A percentile compares a stretch with the other conserved stretches of the same genome.
Evolutionary conservation across 208 protist genomes (phyloP).

Genomic region (Leishmania amazonensis): DNA sequence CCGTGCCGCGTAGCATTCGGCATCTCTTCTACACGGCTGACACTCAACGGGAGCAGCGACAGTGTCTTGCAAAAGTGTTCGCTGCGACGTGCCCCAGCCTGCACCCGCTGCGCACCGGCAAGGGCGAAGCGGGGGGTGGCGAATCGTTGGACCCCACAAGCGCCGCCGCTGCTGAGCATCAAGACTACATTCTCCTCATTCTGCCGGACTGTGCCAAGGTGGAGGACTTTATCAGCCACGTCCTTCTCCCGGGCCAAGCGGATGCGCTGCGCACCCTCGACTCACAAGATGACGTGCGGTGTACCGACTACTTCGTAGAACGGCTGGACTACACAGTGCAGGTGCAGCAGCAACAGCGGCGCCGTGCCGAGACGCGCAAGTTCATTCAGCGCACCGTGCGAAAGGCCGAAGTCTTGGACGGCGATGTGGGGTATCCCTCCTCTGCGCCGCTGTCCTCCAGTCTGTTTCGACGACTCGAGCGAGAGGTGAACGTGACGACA

Average conservation of each 20-base stretch:
- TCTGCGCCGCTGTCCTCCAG: neutral
- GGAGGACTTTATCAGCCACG: slow-evolving; percentile 46
- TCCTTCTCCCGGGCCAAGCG: slow-evolving; percentile 57
- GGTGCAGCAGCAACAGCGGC: slow-evolving; percentile 37
- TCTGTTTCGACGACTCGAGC: slow-evolving; percentile 17
- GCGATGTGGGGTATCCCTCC: neutral
- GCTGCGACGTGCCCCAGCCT: slow-evolving; percentile 29
- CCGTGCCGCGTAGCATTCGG: slow-evolving; percentile 65
- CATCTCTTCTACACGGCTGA: slow-evolving; percentile 87
- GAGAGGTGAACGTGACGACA: neutral
- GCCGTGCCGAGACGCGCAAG: slow-evolving; percentile 31
- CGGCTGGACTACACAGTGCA: slow-evolving; percentile 44
- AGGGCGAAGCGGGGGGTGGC: neutral
- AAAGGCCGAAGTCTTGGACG: neutral
- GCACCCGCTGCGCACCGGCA: neutral
- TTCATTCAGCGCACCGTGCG: slow-evolving; percentile 48
- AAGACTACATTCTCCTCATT: slow-evolving; percentile 52
- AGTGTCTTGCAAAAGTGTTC: slow-evolving; percentile 59
- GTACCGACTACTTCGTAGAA: slow-evolving; percentile 36
- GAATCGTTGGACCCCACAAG: neutral
- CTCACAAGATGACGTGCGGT: neutral
- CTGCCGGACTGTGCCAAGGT: slow-evolving; percentile 62
- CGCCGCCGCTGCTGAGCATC: slow-evolving; percentile 6
- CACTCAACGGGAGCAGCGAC: slow-evolving; percentile 67
- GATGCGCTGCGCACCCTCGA: slow-evolving; percentile 11